A percentile compares a stretch with the other conserved stretches of the same genome.
Conservation (phyloP, 169 alveolate species). For the Plasmodium adleri region DNA sequence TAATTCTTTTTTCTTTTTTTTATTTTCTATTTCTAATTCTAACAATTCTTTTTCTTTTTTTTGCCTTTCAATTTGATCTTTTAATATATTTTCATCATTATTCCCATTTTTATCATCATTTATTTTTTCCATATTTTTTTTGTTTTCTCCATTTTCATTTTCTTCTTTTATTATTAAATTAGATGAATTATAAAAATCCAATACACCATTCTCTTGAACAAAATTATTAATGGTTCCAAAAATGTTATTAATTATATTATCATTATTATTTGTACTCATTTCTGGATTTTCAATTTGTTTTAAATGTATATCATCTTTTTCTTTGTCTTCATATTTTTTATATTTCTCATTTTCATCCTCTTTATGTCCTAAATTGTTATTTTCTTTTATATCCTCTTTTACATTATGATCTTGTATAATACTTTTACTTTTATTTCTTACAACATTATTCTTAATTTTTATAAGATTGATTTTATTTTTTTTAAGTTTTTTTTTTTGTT, state of each 20-base stretch:
- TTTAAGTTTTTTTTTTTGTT: constrained; percentile 55
- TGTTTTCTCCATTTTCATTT: background rate
- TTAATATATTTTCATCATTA: background rate
- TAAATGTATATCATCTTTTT: background rate
- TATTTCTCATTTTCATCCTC: background rate
- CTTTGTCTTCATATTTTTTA: background rate
- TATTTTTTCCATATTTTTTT: background rate
- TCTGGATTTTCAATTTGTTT: background rate
- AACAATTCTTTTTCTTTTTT: background rate
- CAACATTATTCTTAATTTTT: constrained; percentile 60
- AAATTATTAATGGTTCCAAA: constrained; percentile 39
- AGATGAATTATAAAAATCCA: constrained; percentile 29
- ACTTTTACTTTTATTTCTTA: constrained; percentile 1
- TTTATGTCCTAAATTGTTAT: background rate
- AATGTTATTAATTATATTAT: constrained; percentile 25
- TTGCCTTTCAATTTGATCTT: background rate
- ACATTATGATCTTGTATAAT: background rate
- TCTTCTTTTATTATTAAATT: background rate
- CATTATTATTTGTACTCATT: background rate
- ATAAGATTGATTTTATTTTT: constrained; percentile 51
- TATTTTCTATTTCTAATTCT: constrained; percentile 44
- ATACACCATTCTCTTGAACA: constrained; percentile 63
- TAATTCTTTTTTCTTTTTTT: constrained; percentile 34
- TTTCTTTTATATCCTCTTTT: background rate
- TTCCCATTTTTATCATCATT: background rate